Conservation (phyloP, 1,139 yeast species). For the Kazachstania sp. region DNA sequence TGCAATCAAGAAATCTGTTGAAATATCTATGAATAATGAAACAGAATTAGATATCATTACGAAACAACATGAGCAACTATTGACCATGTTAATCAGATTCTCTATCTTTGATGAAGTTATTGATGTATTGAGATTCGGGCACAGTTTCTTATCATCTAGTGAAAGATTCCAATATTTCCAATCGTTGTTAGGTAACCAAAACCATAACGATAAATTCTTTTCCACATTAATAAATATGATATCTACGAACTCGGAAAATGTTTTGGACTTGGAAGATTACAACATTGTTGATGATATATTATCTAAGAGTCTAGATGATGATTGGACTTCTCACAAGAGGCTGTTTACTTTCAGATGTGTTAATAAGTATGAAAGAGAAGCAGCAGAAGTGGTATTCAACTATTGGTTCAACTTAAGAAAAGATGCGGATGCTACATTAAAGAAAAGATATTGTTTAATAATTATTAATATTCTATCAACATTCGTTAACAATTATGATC, state of each 20-base stretch:
- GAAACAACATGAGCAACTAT: constrained; percentile 22
- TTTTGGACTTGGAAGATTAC: constrained; percentile 31
- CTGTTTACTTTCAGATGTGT: constrained; percentile 25
- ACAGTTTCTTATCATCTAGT: constrained; percentile 13
- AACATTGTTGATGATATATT: constrained; percentile 41
- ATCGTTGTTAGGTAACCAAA: constrained; percentile 20
- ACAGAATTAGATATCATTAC: constrained; percentile 19
- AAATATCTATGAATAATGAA: constrained; percentile 16
- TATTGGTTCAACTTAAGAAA: constrained; percentile 9
- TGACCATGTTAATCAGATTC: constrained; percentile 23
- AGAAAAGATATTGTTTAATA: constrained; percentile 20
- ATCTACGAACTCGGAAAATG: constrained; percentile 8
- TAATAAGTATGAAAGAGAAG: constrained; percentile 26
- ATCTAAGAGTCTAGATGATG: constrained; percentile 10
- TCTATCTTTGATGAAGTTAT: constrained; percentile 24
- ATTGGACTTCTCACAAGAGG: constrained; percentile 22
- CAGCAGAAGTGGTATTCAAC: constrained; percentile 25
- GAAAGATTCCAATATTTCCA: constrained; percentile 21
- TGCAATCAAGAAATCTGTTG: constrained; percentile 26
- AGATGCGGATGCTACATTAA: not conserved
- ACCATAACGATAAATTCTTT: constrained; percentile 17
- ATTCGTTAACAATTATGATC: constrained; percentile 39
- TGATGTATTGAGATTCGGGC: constrained; percentile 27
- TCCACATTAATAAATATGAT: constrained; percentile 17
- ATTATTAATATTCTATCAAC: constrained; percentile 24